These are phyloP conservation scores for Lecanosticta acicola DNA, from an alignment of 2,329 filamentous ascomycete species.

Conservation along the genomic window DNA sequence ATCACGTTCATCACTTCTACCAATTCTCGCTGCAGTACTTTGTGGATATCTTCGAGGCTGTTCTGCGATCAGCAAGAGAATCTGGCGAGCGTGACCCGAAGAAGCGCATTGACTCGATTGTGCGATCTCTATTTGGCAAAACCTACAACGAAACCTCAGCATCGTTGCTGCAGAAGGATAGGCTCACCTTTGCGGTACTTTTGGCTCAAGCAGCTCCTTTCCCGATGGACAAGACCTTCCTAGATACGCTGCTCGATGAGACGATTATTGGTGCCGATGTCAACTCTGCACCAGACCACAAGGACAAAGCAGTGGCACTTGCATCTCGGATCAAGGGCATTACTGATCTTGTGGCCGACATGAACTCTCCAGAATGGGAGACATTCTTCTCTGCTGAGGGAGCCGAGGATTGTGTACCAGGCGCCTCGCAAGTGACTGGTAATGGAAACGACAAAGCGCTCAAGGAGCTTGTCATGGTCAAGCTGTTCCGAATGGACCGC, in stretches of 20 bases:
- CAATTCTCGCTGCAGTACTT: constrained; percentile 99
- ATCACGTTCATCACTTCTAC: constrained; percentile 98
- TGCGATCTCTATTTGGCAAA: constrained; percentile 84
- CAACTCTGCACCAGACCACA: constrained; percentile 60
- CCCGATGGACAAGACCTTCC: constrained; percentile 83
- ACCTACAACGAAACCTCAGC: constrained; percentile 91
- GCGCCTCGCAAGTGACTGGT: constrained; percentile 55
- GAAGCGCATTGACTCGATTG: constrained; percentile 77
- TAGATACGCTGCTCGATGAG: constrained; percentile 80
- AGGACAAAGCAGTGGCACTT: constrained; percentile 62
- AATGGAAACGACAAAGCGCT: constrained; percentile 69
- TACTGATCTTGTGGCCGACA: constrained; percentile 62
- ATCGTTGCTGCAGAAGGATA: constrained; percentile 86
- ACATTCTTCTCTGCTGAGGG: constrained; percentile 79
- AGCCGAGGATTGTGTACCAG: constrained; percentile 76
- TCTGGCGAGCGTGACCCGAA: constrained; percentile 56
- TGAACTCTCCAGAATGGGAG: constrained; percentile 65
- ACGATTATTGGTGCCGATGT: constrained; percentile 71
- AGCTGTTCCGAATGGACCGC: constrained; percentile 89
- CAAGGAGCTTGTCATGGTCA: constrained; percentile 80
- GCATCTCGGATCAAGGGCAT: constrained; percentile 66
- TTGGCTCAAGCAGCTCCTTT: constrained; percentile 94
- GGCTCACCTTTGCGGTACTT: constrained; percentile 88
- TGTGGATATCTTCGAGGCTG: constrained; percentile 91
- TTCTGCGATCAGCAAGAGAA: constrained; percentile 73